These are phyloP conservation scores for Ophiostoma himal-ulmi DNA, from an alignment of 2,329 filamentous ascomycete genomes.

Conservation along the genomic window DNA sequence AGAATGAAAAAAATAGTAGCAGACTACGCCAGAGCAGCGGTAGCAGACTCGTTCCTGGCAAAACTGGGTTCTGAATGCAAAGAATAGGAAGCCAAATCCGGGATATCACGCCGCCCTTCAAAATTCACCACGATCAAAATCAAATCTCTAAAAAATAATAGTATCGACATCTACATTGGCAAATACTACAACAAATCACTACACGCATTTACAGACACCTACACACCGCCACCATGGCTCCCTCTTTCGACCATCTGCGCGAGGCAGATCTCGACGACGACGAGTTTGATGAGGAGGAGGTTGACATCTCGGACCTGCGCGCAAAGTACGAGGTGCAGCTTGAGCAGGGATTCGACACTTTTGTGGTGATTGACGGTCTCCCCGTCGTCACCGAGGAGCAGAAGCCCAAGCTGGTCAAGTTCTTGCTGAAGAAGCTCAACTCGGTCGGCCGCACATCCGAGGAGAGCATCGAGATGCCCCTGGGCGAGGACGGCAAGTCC, in stretches of 20 bases:
- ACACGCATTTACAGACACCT: background rate
- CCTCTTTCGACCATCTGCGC: conserved; percentile 85
- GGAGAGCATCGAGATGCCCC: conserved; percentile 87
- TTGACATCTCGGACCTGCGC: conserved; percentile 89
- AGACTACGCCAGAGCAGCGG: background rate
- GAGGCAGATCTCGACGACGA: conserved; percentile 84
- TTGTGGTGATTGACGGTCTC: conserved; percentile 92
- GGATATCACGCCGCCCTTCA: background rate
- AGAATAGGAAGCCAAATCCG: conserved; percentile 13
- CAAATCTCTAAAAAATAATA: background rate
- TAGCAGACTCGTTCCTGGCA: background rate
- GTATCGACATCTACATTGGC: background rate
- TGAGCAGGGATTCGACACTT: conserved; percentile 92
- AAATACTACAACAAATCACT: background rate
- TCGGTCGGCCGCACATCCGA: conserved; percentile 77
- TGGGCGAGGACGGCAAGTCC: conserved; percentile 80
- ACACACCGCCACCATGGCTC: conserved; percentile 64
- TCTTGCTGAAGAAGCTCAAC: conserved; percentile 88
- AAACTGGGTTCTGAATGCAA: background rate
- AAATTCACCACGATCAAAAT: conserved; percentile 25
- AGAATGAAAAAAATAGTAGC: conserved; percentile 2
- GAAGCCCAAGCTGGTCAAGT: conserved; percentile 92
- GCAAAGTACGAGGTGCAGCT: conserved; percentile 94
- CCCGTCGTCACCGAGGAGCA: conserved; percentile 84
- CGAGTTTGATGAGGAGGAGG: conserved; percentile 83